Evolutionary conservation across 2,329 filamentous ascomycete genomes (phyloP).

Genomic region (Coccinonectria pachysandricola): DNA sequence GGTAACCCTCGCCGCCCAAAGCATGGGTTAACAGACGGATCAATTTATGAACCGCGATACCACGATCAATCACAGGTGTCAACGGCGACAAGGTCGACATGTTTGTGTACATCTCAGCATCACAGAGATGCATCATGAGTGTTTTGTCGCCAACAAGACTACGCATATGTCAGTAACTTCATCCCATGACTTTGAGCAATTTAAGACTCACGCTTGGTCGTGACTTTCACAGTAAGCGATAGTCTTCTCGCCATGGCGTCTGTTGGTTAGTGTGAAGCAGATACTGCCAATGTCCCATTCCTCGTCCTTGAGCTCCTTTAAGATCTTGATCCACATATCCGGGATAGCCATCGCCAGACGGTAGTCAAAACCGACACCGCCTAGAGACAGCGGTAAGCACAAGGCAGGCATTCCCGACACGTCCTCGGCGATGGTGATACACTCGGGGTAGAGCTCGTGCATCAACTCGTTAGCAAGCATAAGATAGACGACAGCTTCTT

Average conservation of each 20-base stretch:
- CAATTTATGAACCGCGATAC: constrained; percentile 93
- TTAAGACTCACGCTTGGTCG: constrained; percentile 84
- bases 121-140: constrained; percentile 95
- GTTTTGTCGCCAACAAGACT: constrained; percentile 95
- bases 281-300: constrained; percentile 87
- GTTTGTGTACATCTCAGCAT: constrained; percentile 94
- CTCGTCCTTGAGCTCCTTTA: constrained; percentile 86
- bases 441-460: constrained; percentile 76
- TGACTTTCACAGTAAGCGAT: constrained; percentile 97
- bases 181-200: no score
- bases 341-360: constrained; percentile 94
- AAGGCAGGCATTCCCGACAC: constrained; percentile 98
- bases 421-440: constrained; percentile 90
- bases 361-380: constrained; percentile 95
- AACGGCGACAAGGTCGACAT: constrained; percentile 83
- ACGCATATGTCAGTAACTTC: constrained; percentile 10
- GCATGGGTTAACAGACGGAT: constrained; percentile 87
- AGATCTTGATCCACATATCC: constrained; percentile 97
- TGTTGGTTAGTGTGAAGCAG: constrained; percentile 80
- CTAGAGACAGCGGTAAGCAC: constrained; percentile 73
- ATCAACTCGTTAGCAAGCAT: constrained; percentile 96
- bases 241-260: constrained; percentile 92
- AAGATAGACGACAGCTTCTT: constrained; percentile 88
- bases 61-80: constrained; percentile 80
- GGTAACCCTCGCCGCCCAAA: constrained; percentile 89